Percentiles rank a stretch among this genome's conserved stretches.
These are phyloP conservation scores for Raddia guianensis DNA, from an alignment of 176 grass and related monocot genomes.

Conservation along the genomic window DNA sequence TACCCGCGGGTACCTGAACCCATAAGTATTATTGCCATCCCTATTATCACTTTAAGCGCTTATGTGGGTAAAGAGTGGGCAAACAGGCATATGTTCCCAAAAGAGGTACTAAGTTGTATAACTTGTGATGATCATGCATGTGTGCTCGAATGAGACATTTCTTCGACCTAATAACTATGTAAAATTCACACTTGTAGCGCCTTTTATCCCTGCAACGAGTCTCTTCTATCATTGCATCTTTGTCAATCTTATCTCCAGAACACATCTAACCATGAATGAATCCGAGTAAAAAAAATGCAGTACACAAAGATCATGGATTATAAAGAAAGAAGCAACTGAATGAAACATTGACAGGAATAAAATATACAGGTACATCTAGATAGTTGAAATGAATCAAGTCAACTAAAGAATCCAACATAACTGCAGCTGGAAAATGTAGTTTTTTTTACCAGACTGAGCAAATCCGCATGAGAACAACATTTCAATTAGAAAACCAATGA, in stretches of 20 bases:
- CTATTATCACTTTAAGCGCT: not conserved
- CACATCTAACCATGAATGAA: constrained; percentile 43
- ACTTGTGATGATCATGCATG: constrained; percentile 57
- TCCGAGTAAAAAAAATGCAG: constrained; percentile 21
- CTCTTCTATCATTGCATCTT: not conserved
- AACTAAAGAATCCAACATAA: constrained; percentile 4
- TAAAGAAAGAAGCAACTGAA: constrained; percentile 9
- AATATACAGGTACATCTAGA: not conserved
- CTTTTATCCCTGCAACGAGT: constrained; percentile 47
- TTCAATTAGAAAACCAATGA: not conserved
- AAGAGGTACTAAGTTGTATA: constrained; percentile 1
- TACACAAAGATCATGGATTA: not conserved
- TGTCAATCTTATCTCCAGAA: constrained; percentile 37
- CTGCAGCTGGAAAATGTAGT: not conserved
- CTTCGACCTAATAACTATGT: constrained; percentile 58
- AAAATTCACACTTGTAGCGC: constrained; percentile 66
- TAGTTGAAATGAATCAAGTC: not conserved
- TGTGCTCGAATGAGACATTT: constrained; percentile 60
- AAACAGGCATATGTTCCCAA: not conserved
- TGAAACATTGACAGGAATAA: not conserved
- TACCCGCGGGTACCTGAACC: no score
- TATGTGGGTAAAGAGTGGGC: not conserved
- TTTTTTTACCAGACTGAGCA: not conserved
- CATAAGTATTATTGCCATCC: no score
- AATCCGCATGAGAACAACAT: not conserved